Conservation (phyloP, 2,329 filamentous ascomycete species). For the Emergomyces pasteurianus region DNA sequence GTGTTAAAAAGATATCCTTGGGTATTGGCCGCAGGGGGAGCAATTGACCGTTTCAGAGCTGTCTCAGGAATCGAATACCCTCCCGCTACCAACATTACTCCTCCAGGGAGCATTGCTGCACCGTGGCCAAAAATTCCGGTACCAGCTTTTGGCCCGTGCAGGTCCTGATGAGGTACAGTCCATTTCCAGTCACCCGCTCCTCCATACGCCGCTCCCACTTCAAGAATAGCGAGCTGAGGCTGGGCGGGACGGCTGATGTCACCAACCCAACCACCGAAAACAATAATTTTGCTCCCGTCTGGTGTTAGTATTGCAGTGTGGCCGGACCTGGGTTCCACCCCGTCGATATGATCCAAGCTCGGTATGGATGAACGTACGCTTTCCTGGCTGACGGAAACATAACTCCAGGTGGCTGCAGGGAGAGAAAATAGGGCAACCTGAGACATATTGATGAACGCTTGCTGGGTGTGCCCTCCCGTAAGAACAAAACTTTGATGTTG, state of each 20-base stretch:
- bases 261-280: constrained; percentile 89
- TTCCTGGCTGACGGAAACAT: constrained; percentile 51
- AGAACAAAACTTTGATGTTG: constrained; percentile 70
- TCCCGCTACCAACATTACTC: constrained; percentile 49
- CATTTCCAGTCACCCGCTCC: constrained; percentile 34
- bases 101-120: constrained; percentile 48
- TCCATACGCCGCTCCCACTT: constrained; percentile 63
- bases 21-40: constrained; percentile 27
- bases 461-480: constrained; percentile 70
- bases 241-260: constrained; percentile 61
- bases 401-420: constrained; percentile 78
- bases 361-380: constrained; percentile 42
- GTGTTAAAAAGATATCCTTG: constrained; percentile 48
- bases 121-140: constrained; percentile 50
- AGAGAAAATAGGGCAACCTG: constrained; percentile 77
- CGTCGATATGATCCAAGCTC: constrained; percentile 35
- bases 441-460: constrained; percentile 89
- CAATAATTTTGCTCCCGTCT: constrained; percentile 63
- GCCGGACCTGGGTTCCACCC: constrained; percentile 70
- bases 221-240: constrained; percentile 68
- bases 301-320: constrained; percentile 73
- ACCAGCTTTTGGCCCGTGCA: constrained; percentile 29
- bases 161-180: constrained; percentile 27
- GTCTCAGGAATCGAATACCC: constrained; percentile 42
- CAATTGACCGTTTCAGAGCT: constrained; percentile 26